Evolutionary conservation across 257 asterid species (phyloP), one percentile per base, ranked within the genome.

Genomic region (Gentiana dahurica): DNA sequence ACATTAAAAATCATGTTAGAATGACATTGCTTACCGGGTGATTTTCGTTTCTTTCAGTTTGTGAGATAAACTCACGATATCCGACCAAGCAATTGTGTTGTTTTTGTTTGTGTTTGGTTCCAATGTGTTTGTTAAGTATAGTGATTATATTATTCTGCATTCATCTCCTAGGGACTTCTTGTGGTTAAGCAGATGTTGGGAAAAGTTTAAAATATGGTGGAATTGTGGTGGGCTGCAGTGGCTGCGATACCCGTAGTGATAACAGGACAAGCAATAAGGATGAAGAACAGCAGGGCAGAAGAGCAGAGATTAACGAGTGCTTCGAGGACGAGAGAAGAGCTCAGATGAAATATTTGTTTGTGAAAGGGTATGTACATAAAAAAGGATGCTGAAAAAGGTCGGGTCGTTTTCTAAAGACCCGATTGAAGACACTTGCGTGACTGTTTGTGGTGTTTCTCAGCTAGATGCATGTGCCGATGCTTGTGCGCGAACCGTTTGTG

Each of bases 391-490:
- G 70, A 87, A 87, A 71, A 87, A 82, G 73, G 88, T 87, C 0
- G 95, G 93, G 12, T 71, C 90, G 1, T 85, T 87, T 72, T 87
- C 95, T 39, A 87, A 85, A 61, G 96, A 87, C 62, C 95, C 96
- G 5, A 77, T 80, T 67, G 87, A 89, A 0, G 93, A 80, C 55
- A 85, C 96, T 0, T 87, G 96, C 32, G 87, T 78, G 2, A 87
- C 95, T 0, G 96, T 87, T 2, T 85, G 95, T 56, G 95, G 96
- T 35, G 95, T 85, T 44, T 88, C 95, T 2, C 95, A 88, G 55
- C 77, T 82, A 0, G 96, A 85, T 63, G 84, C 95, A 8, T 87
- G 95, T 39, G 76, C 95, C 0, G 96, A 87, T 69, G 96, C 96
- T 24, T 87, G 93, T 60, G 95, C 96, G 36, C 77, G 85, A 12